Percentiles rank a stretch among this genome's conserved stretches.
phyloP scores from a whole-genome alignment of 2,329 filamentous ascomycete species.

The Tolypocladium sp. region DNA sequence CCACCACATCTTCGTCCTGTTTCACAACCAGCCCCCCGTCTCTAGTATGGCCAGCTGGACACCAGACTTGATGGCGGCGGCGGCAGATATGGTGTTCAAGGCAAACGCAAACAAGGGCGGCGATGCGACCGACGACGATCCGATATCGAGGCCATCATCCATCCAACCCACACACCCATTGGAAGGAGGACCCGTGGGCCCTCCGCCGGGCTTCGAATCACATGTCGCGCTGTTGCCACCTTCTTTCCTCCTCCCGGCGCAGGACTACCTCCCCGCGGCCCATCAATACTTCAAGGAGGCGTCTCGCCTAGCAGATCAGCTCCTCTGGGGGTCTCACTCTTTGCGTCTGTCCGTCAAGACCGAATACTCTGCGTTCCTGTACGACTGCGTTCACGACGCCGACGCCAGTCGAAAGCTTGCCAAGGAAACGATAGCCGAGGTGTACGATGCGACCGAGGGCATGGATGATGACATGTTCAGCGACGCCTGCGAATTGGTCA shows the following conservation, averaged over 20 bases:
- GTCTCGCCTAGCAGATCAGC: conserved; percentile 59
- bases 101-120: conserved; percentile 38
- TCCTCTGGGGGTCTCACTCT: conserved; percentile 82
- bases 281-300: conserved; percentile 74
- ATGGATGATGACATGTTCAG: conserved; percentile 95
- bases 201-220: conserved; percentile 44
- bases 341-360: conserved; percentile 82
- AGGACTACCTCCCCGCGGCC: conserved; percentile 77
- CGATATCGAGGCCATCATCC: conserved; percentile 31
- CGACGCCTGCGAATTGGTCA: conserved; percentile 82
- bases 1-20: conserved; percentile 93
- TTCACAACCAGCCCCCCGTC: conserved; percentile 82
- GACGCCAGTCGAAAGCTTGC: conserved; percentile 69
- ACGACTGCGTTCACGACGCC: conserved; percentile 81
- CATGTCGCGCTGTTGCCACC: conserved; percentile 36
- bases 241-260: conserved; percentile 69
- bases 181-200: conserved; percentile 51
- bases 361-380: conserved; percentile 87
- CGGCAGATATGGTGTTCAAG: conserved; percentile 21
- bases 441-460: conserved; percentile 82
- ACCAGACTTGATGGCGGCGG: conserved; percentile 31
- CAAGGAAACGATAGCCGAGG: conserved; percentile 75
- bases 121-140: conserved; percentile 32
- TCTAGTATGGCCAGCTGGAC: conserved; percentile 48
- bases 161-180: conserved; percentile 37